Evolutionary conservation across 2,329 filamentous ascomycete species (phyloP).

Genomic region (Thielaviopsis euricoi): DNA sequence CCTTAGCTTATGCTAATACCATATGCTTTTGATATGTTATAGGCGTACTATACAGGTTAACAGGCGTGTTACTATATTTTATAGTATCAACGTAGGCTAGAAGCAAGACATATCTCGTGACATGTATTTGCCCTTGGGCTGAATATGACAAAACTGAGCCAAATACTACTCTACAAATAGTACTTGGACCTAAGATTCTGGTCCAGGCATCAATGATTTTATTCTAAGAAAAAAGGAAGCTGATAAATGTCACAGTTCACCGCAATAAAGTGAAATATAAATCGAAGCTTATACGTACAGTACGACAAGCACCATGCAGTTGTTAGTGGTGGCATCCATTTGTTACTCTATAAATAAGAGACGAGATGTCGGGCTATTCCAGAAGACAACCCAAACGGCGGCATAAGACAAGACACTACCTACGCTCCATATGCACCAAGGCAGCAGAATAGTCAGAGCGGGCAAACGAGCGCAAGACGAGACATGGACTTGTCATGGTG

Average conservation of each 20-base stretch:
- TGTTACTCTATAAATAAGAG: background rate
- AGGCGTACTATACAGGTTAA: background rate
- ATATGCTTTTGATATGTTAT: background rate
- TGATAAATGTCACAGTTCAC: no score
- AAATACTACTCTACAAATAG: no score
- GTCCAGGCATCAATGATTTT: no score
- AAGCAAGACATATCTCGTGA: background rate
- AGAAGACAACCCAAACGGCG: background rate
- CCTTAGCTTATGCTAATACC: background rate
- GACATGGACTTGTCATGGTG: background rate
- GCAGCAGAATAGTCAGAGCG: background rate
- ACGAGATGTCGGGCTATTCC: background rate
- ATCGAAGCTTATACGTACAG: no score
- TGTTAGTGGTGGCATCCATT: no score
- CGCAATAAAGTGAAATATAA: no score
- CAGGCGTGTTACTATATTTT: background rate
- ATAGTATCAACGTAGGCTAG: no score
- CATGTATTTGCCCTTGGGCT: no score
- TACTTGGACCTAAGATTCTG: no score
- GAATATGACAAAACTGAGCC: no score
- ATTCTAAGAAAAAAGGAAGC: no score
- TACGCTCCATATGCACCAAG: background rate
- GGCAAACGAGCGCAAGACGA: background rate
- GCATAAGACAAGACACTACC: background rate
- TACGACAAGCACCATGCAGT: no score